A percentile compares a stretch with the other conserved stretches of the same genome.
Evolutionary conservation across 495 filamentous ascomycete genomes (phyloP).

Genomic region (Lophiostoma macrostomum): DNA sequence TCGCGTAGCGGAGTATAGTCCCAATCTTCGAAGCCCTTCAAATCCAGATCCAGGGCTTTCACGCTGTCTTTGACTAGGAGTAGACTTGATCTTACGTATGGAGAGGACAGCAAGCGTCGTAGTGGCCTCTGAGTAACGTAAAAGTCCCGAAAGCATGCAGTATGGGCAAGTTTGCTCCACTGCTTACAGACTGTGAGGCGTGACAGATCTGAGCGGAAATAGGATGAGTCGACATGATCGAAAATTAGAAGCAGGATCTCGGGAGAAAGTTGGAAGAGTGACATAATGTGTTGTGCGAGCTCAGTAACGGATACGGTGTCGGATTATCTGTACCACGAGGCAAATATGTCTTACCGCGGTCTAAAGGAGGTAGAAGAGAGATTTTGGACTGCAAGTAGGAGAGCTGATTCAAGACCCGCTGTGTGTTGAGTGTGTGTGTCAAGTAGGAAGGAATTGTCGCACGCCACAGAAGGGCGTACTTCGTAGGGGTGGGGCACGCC

Average conservation of each 20-base stretch:
- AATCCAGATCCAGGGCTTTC: constrained; percentile 8
- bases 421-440: neutral
- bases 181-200: constrained; percentile 27
- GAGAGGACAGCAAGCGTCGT: constrained; percentile 19
- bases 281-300: constrained; percentile 9
- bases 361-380: neutral
- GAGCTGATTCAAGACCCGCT: constrained; percentile 2
- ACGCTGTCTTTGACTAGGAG: constrained; percentile 17
- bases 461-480: too few species aligned
- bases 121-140: constrained; percentile 12
- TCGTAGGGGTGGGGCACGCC: too few species aligned
- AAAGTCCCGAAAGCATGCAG: constrained; percentile 17
- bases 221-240: constrained; percentile 16
- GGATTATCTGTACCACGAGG: constrained; percentile 3
- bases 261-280: constrained; percentile 16
- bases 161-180: constrained; percentile 14
- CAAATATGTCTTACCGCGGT: constrained; percentile 1
- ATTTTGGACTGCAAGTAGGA: constrained; percentile 1
- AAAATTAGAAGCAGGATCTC: constrained; percentile 17
- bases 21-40: constrained; percentile 17
- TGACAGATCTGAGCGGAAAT: constrained; percentile 12
- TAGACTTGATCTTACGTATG: constrained; percentile 3
- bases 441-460: neutral
- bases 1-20: neutral
- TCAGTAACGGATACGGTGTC: constrained; percentile 2